Conservation (phyloP, 495 filamentous ascomycete genomes). For the Neurospora terricola region DNA sequence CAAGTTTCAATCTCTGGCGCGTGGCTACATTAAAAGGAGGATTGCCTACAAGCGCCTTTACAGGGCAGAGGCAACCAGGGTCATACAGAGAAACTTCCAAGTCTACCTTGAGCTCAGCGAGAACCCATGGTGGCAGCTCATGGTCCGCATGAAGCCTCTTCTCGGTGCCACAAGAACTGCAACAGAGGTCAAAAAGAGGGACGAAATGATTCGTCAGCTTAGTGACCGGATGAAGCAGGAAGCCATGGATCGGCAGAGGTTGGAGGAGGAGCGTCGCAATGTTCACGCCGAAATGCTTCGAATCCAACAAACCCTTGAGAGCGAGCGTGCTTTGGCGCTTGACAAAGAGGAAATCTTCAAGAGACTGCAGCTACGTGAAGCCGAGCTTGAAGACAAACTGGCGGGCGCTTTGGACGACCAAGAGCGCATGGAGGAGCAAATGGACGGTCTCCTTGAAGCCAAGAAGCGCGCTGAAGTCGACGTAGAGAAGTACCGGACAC, state of each 20-base stretch:
- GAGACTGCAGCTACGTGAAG: constrained; percentile 78
- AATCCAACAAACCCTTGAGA: constrained; percentile 87
- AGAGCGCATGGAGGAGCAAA: constrained; percentile 83
- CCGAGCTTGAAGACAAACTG: constrained; percentile 83
- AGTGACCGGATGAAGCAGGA: constrained; percentile 76
- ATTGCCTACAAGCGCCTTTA: constrained; percentile 88
- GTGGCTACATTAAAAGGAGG: constrained; percentile 80
- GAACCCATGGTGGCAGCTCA: constrained; percentile 94
- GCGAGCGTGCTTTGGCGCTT: constrained; percentile 83
- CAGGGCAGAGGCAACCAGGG: constrained; percentile 84
- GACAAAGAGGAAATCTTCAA: constrained; percentile 99
- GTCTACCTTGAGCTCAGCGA: constrained; percentile 79
- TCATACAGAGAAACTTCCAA: constrained; percentile 89
- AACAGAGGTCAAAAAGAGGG: constrained; percentile 83
- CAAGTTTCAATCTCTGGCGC: constrained; percentile 83
- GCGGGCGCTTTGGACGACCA: constrained; percentile 91
- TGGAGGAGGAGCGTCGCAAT: constrained; percentile 88
- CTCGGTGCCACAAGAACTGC: constrained; percentile 84
- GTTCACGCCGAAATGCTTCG: constrained; percentile 78
- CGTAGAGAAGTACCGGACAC: constrained; percentile 62
- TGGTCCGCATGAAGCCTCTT: constrained; percentile 91
- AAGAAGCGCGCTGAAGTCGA: constrained; percentile 86
- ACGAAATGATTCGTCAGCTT: constrained; percentile 82
- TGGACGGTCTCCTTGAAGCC: constrained; percentile 79
- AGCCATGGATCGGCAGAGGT: constrained; percentile 57